Base-by-base conservation (phyloP, 2,329 filamentous ascomycete genomes). In the Aureobasidium pullulans region DNA sequence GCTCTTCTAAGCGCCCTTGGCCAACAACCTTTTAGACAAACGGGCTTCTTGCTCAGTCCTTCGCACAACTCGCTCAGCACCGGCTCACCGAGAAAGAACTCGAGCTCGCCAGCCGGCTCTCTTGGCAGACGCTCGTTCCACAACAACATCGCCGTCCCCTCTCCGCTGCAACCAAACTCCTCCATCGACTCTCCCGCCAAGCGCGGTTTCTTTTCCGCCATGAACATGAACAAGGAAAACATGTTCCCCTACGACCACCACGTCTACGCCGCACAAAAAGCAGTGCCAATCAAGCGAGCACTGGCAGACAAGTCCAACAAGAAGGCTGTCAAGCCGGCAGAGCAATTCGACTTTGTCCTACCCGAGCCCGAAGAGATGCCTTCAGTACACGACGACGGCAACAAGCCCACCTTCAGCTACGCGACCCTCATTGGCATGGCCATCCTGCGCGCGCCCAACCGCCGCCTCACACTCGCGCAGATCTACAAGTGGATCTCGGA, bases 401-500 rank as follows among this genome's bases (percentile, higher is more conserved):
- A 80, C 59, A 97, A 99, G 72, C 94, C 94, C 6, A 83, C 85
- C 5, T 90, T 93, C 74, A 97, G 92, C 76, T 99, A 99, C 71
- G 93, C 94, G 19, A 89, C 88, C 66, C 81, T 99, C 66, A 97
- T 97, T 64, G 94, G 90, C 70, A 96, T 96, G 92, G 91, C 94
- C 54, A 96, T 99, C 67, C 79, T 97, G 23, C 86, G 92, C 63
- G 90, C 94, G 4, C 87, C 89, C 11, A 85, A 87, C 62, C 86
- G 91, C 62, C 87, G 89, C 56, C 80, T 97, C 63, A 97, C 94
- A 1, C 81, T 99, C 16, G 86, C 91, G 29, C 91, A 96, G 73
- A 99, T 99, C 66, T 99, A 97, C 81, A 96, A 96, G 71, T 99
- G 94, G 93, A 97, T 99, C 67, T 95, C 90, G n/a, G 90, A 95